A percentile compares a stretch with the other conserved stretches of the same genome.
Conservation (phyloP, 2,329 filamentous ascomycete genomes). For the Neophaeococcomyces mojaviensis region DNA sequence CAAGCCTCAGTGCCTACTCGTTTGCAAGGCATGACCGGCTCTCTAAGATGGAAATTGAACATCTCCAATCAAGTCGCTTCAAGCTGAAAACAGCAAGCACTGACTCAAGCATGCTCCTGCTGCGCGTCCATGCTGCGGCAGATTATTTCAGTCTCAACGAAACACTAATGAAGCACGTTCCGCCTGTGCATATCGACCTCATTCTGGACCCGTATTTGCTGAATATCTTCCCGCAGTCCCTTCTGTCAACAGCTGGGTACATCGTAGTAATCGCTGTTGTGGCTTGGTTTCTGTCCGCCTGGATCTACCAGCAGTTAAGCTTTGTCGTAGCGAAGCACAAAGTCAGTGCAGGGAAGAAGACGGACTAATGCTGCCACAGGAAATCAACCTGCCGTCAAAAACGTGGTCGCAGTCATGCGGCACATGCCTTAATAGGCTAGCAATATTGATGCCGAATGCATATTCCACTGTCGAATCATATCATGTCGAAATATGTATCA, state of each 20-base stretch:
- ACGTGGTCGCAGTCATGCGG: no score
- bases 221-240: slow-evolving; percentile 70
- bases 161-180: slow-evolving; percentile 66
- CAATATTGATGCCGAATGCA: no score
- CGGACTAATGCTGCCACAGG: no score
- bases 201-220: slow-evolving; percentile 79
- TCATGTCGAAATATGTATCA: slow-evolving; percentile 3
- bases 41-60: slow-evolving; percentile 14
- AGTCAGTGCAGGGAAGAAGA: no score
- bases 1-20: slow-evolving; percentile 58
- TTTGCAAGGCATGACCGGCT: slow-evolving; percentile 38
- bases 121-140: slow-evolving; percentile 68
- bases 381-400: no score
- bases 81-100: background rate
- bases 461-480: background rate
- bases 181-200: slow-evolving; percentile 67
- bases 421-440: no score
- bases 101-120: slow-evolving; percentile 50
- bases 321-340: no score
- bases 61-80: slow-evolving; percentile 12
- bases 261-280: slow-evolving; percentile 53
- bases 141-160: slow-evolving; percentile 75
- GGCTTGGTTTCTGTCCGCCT: slow-evolving; percentile 44
- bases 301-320: slow-evolving; percentile 27
- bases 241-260: slow-evolving; percentile 65